phyloP scores from a whole-genome alignment of 2,329 filamentous ascomycete species.

The Aspergillus phoenicis region DNA sequence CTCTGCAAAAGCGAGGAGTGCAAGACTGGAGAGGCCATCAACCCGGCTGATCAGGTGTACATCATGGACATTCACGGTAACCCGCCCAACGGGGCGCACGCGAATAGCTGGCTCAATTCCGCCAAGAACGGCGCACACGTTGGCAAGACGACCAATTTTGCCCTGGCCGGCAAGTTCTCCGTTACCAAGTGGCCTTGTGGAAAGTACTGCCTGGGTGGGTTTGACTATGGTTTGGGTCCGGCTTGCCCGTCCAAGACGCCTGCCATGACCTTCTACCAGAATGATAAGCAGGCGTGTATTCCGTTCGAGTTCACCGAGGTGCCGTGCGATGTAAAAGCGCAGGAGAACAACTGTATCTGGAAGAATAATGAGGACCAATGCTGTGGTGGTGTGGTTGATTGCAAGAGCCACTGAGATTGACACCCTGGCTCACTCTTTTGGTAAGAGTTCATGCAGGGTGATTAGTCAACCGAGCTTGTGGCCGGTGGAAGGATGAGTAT shows the following conservation, averaged over 20 bases:
- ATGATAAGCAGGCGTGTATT: slow-evolving; percentile 18
- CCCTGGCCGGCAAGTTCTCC: slow-evolving; percentile 11
- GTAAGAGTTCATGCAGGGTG: no score
- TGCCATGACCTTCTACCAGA: slow-evolving; percentile 15
- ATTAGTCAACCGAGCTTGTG: no score
- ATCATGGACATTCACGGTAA: slow-evolving; percentile 17
- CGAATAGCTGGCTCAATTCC: slow-evolving; percentile 16
- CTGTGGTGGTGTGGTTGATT: slow-evolving; percentile 11
- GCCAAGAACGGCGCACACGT: slow-evolving; percentile 15
- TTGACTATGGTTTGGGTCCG: slow-evolving; percentile 11
- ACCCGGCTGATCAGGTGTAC: slow-evolving; percentile 10
- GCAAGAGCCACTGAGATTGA: background rate
- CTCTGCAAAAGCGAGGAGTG: slow-evolving; percentile 16
- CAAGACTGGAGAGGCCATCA: background rate
- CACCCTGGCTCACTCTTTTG: no score
- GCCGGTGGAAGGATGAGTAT: no score
- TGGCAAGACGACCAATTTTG: slow-evolving; percentile 11
- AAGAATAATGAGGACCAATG: slow-evolving; percentile 14
- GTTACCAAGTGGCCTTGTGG: slow-evolving; percentile 18
- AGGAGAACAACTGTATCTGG: slow-evolving; percentile 19
- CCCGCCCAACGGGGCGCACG: slow-evolving; percentile 5
- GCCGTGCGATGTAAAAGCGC: slow-evolving; percentile 14
- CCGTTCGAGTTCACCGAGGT: slow-evolving; percentile 17
- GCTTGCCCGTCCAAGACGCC: slow-evolving; percentile 14
- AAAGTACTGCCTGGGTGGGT: slow-evolving; percentile 18